phyloP scores from a whole-genome alignment of 176 grass and related monocot species.

The Sorghum bicolor region Sorghum_bicolor_NCBIv3 NC_012875.2:54586001-54586500 shows the following conservation, averaged over 20 bases:
- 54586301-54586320: background rate
- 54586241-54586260: background rate
- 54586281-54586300: background rate
- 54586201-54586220: too few species aligned
- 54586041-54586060: background rate
- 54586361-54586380: background rate
- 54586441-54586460: background rate
- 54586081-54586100: background rate
- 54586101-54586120: background rate
- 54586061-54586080: background rate
- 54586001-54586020: background rate
- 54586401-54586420: background rate
- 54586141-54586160: background rate
- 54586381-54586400: background rate
- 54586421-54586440: background rate
- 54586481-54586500: constrained; percentile 19
- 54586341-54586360: background rate
- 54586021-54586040: background rate
- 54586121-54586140: background rate
- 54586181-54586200: background rate
- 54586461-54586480: background rate
- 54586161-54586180: background rate
- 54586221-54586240: background rate
- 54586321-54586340: background rate
- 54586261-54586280: background rate